Conservation (phyloP, 2,329 filamentous ascomycete genomes). For the Sporothrix dimorphospora region DNA sequence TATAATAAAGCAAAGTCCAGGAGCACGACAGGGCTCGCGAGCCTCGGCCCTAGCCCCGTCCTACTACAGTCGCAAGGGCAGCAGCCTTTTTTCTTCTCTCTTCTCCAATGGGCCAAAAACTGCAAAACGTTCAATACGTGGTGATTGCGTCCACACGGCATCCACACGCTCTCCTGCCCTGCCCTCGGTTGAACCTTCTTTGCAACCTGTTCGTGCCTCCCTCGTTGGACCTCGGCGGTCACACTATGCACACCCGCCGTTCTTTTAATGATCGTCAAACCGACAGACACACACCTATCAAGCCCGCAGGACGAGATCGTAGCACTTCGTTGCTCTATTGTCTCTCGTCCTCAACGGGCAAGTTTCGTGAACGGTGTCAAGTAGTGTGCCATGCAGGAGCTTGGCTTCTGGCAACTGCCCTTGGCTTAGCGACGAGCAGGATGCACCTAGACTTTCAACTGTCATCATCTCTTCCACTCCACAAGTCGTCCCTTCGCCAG, state of each 20-base stretch:
- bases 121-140: slow-evolving; percentile 17
- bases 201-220: background rate
- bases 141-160: background rate
- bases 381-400: no score
- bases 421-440: background rate
- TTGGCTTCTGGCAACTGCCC: background rate
- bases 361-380: background rate
- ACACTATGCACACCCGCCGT: background rate
- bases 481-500: background rate
- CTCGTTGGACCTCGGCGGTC: background rate
- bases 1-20: background rate
- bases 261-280: background rate
- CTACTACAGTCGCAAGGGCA: background rate
- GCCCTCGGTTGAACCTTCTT: no score
- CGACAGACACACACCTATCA: background rate
- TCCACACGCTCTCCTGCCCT: background rate
- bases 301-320: background rate
- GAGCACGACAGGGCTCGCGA: background rate
- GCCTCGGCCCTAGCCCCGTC: background rate
- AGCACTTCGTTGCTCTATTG: background rate
- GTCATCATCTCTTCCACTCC: background rate
- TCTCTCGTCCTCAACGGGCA: background rate
- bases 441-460: background rate
- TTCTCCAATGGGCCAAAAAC: background rate
- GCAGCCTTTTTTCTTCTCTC: background rate